Evolutionary conservation across 371 early-diverging fungal genomes (phyloP), one percentile per base, ranked within the genome.

Genomic region (Mortierella sp.): DNA sequence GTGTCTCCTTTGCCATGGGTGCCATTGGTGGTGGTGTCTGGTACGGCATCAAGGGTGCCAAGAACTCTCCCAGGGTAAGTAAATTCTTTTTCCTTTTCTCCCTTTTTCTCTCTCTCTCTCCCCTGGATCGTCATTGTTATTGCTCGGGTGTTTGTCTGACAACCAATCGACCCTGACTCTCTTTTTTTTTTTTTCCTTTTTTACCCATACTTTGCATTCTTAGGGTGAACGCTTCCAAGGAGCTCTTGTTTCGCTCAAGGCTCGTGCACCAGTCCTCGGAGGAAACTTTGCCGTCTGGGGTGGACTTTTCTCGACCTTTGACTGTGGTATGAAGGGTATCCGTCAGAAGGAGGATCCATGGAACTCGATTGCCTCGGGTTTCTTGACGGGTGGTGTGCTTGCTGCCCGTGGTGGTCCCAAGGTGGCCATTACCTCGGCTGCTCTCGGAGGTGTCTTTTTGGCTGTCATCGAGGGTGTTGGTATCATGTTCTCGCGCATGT

Each of bases 271-370:
- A 44, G 94, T 97, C 44, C 83, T 95, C 45, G 98, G 96, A 58
- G 98, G 86, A 50, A 97, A 97, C 88, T 99, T 99, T 86, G 98
- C 98, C 9, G 97, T 96, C 18, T 99, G 99, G 99, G 97, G 97
- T 80, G 97, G 97, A 64, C 87, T 98, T 65, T 99, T 98, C 83
- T 94, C 94, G 62, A 92, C 98, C 16, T 96, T 95, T 70, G 99
- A 99, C 82, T 99, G 99, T 84, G 92, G 90, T 57, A 83, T 99
- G 58, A 95, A 93, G 75, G 92, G 92, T 66, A 83, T 96, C 57
- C 88, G 98, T 81, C 94, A 94, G 75, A 98, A 97, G 90, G 98
- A 99, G 79, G 98, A 99, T 86, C 91, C 95, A 59, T 98, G 96
- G 97, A 97, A 97, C 82, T 86, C 94, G 23, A 97, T 97, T 64